Conservation (phyloP, 768 basidiomycete genomes). For the Tricholoma flavovirens region DNA sequence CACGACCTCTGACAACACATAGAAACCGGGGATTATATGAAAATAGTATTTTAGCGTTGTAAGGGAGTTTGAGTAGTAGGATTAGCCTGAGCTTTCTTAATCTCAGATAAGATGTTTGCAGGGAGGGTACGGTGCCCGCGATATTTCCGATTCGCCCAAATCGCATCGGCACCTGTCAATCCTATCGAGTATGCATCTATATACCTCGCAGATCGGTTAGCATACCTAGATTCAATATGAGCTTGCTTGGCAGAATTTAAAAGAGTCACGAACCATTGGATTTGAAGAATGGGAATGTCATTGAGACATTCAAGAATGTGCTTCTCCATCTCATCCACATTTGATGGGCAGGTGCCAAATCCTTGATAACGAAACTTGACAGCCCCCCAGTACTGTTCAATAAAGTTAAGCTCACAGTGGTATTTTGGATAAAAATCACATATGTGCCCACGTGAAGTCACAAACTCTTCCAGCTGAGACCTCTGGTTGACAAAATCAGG, state of each 20-base stretch:
- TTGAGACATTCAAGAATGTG: conserved; percentile 24
- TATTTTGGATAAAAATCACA: conserved; percentile 35
- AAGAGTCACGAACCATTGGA: conserved; percentile 12
- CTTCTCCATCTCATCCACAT: conserved; percentile 21
- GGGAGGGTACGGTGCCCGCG: background rate
- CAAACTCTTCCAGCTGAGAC: conserved; percentile 17
- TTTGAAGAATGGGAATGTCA: conserved; percentile 18
- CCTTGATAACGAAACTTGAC: conserved; percentile 28
- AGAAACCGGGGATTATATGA: background rate
- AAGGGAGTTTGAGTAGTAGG: background rate
- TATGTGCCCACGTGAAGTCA: conserved; percentile 20
- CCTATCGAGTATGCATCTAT: background rate
- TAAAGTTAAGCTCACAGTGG: conserved; percentile 11
- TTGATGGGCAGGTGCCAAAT: conserved; percentile 10
- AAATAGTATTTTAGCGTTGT: background rate
- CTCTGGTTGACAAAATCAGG: no score
- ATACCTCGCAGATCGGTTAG: background rate
- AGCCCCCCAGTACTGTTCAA: conserved; percentile 23
- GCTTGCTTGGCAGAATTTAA: background rate
- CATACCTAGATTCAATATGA: background rate
- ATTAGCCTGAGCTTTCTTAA: background rate
- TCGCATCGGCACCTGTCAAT: background rate
- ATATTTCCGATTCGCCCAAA: background rate
- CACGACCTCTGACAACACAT: background rate
- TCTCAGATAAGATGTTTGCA: background rate